Evolutionary conservation across 1,139 yeast species (phyloP), one percentile per base, ranked within the genome.

Genomic region (Taphrina sp.): DNA sequence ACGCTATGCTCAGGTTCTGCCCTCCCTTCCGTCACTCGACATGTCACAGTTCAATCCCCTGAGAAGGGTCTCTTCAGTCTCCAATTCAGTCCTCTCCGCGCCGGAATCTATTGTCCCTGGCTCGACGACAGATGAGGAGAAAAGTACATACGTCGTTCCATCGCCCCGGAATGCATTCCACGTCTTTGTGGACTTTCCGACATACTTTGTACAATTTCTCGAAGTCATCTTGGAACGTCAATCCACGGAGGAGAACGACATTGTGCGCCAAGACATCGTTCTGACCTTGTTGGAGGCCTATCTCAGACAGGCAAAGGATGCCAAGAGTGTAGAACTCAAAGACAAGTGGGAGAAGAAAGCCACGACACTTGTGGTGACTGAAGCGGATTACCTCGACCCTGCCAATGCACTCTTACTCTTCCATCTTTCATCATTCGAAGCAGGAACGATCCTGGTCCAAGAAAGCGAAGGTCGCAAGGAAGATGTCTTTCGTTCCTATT

Each of bases 131-230:
- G 17, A 36, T 5, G 42, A 44, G 12, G 47, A 47, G 34, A 47
- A 24, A 8, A 23, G n/a, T 1, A 53, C 46, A 3, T 63, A 64
- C 51, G 44, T 33, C 24, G 36, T 97, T 1, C 98, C 99, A 1
- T 78, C 82, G 56, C 97, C 98, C 2, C 78, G 90, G 54, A 74
- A 92, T 39, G 86, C 92, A 1, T 94, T 89, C 66, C 82, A 95
- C 1, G 81, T 95, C 1, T 94, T 92, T 67, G 80, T 86, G 14
- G 80, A 83, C 64, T 88, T 85, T 66, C 89, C 95, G 0, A 79
- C 83, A 65, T 94, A 90, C 65, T 90, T 92, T 75, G 95, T 90
- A 17, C 85, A 87, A n/a, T 90, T 94, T 63, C 70, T 92, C 57
- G 98, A 92, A 66, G 96, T 97, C 0, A 88, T 96, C 17, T 57